Evolutionary conservation across 1,284 basidiomycete species (phyloP).

Genomic region (Trametes pubescens): DNA sequence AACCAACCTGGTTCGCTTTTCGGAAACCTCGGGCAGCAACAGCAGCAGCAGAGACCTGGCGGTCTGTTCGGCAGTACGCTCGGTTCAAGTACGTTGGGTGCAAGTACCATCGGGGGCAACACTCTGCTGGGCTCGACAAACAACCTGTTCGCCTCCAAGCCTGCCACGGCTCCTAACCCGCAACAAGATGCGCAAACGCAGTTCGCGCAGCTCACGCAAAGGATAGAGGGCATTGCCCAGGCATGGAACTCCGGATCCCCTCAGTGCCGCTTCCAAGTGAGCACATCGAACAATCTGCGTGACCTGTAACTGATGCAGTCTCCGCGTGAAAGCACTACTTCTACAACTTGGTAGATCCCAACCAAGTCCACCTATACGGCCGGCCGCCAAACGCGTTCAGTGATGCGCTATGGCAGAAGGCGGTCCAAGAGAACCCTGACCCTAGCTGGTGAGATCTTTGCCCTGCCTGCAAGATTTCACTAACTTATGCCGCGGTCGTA

Average conservation of each 20-base stretch:
- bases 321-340: slow-evolving; percentile 71
- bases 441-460: slow-evolving; percentile 67
- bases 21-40: slow-evolving; percentile 35
- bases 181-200: slow-evolving; percentile 70
- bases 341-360: slow-evolving; percentile 87
- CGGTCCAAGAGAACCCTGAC: slow-evolving; percentile 85
- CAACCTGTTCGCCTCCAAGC: slow-evolving; percentile 41
- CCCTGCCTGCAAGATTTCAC: neutral
- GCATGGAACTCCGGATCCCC: slow-evolving; percentile 79
- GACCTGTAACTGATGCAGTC: neutral
- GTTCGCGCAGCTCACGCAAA: slow-evolving; percentile 62
- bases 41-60: slow-evolving; percentile 28
- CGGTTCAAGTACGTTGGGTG: slow-evolving; percentile 35
- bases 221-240: slow-evolving; percentile 71
- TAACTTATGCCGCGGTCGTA: slow-evolving; percentile 3
- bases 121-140: slow-evolving; percentile 43
- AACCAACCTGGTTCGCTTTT: slow-evolving; percentile 29
- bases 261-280: slow-evolving; percentile 84
- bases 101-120: slow-evolving; percentile 36
- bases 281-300: slow-evolving; percentile 30
- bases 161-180: slow-evolving; percentile 47
- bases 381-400: slow-evolving; percentile 79
- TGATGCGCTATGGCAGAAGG: slow-evolving; percentile 83
- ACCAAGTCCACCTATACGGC: slow-evolving; percentile 72
- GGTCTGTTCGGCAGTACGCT: slow-evolving; percentile 34